phyloP scores from a whole-genome alignment of 2,329 filamentous ascomycete genomes.

The Exophiala sideris region DNA sequence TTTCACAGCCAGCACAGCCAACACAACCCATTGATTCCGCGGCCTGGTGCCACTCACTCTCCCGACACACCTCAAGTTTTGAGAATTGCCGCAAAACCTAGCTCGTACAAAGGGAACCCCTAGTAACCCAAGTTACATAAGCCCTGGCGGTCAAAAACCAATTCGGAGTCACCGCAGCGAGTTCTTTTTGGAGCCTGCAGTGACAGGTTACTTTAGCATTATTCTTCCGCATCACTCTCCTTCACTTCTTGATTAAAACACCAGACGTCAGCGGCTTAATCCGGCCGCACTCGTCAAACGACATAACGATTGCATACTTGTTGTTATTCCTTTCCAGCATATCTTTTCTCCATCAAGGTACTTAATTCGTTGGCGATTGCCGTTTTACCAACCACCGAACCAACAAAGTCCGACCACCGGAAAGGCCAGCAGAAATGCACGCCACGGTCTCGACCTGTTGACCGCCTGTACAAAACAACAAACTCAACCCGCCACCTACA shows the following conservation, averaged over 20 bases:
- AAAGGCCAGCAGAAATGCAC: constrained; percentile 20
- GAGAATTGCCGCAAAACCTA: constrained; percentile 7
- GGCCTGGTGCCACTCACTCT: constrained; percentile 2
- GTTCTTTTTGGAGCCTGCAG: neutral
- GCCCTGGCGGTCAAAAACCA: neutral
- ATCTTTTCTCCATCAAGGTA: neutral
- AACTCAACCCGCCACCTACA: constrained; percentile 4
- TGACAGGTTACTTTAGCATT: neutral
- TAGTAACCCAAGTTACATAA: constrained; percentile 7
- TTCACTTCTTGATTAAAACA: constrained; percentile 5
- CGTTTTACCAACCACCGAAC: constrained; percentile 14
- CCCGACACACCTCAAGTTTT: neutral
- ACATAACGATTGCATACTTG: constrained; percentile 1
- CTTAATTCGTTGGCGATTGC: neutral
- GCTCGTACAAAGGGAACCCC: neutral
- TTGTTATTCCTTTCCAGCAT: constrained; percentile 4
- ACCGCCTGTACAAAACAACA: constrained; percentile 23
- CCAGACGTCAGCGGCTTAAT: constrained; percentile 4
- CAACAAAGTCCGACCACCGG: constrained; percentile 11
- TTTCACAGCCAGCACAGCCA: neutral
- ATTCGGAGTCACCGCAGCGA: neutral
- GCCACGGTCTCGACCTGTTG: constrained; percentile 16
- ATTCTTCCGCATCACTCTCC: neutral
- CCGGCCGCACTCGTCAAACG: neutral
- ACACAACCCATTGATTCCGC: neutral